Percentiles rank a stretch among this genome's conserved stretches.
phyloP scores from a whole-genome alignment of 352 stramenopile species.

The Globisporangium rhizosaccharum region DNA sequence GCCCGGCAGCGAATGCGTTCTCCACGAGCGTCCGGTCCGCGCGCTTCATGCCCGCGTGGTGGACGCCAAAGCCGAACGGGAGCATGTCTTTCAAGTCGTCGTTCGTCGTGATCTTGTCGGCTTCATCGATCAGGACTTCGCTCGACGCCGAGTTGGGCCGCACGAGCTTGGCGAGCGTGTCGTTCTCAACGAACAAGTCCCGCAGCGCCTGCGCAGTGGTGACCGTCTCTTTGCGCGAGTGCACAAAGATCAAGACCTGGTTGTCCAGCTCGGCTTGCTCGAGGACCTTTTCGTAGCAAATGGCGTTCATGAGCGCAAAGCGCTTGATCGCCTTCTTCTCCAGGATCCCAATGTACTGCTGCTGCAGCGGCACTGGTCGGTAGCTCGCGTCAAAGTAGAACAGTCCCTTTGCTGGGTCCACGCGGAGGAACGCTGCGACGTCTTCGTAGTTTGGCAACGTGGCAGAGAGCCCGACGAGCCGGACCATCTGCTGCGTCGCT shows the following conservation, averaged over 20 bases:
- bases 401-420: conserved; percentile 96
- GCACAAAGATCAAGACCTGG: conserved; percentile 99
- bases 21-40: conserved; percentile 97
- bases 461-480: conserved; percentile 96
- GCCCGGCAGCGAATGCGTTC: conserved; percentile 96
- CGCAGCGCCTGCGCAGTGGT: conserved; percentile 96
- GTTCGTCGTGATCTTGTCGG: conserved; percentile 91
- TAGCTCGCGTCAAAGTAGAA: conserved; percentile 99
- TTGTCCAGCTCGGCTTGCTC: conserved; percentile 93
- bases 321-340: conserved; percentile 99
- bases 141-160: conserved; percentile 74
- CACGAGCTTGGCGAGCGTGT: conserved; percentile 93
- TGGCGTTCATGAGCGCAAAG: conserved; percentile 99
- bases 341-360: conserved; percentile 99
- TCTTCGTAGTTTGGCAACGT: conserved; percentile 99
- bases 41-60: conserved; percentile 98
- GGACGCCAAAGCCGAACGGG: conserved; percentile 98
- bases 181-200: conserved; percentile 94
- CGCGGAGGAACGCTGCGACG: conserved; percentile 97
- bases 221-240: conserved; percentile 97
- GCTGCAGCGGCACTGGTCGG: conserved; percentile 97
- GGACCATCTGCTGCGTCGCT: conserved; percentile 94
- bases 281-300: conserved; percentile 99
- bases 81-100: conserved; percentile 98
- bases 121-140: conserved; percentile 93